Evolutionary conservation across 192 early-diverging fungal species (phyloP), one percentile per base, ranked within the genome.

Genomic region (Mortierella antarctica): DNA sequence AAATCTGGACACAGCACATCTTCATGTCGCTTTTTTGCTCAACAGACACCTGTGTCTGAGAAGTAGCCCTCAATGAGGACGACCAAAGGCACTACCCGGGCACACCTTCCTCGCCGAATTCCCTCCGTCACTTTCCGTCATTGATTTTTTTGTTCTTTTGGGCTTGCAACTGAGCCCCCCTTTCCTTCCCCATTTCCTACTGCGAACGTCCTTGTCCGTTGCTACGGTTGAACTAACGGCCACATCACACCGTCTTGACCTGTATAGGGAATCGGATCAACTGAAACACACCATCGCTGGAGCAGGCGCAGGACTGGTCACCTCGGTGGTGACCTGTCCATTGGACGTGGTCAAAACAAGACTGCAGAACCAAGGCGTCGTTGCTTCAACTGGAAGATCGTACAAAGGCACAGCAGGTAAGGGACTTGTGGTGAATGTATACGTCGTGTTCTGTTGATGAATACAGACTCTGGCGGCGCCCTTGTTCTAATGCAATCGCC

Each of bases 311-410:
- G 95, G 95, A 62, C 85, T 89, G 73, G 93, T 95, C 39, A 90
- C 94, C 14, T 92, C 95, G 7, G 85, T 94, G 18, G 89, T 95
- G 18, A 95, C 93, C 11, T 95, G 95, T 82, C 97, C 97, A 7
- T 82, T 99, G 39, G 97, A 99, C 82, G 95, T 99, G 21, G 93
- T 97, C 54, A 99, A 99, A 70, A 94, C 96, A 23, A 86, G 97
- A 47, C 84, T 97, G 58, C 97, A 99, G 84, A 96, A 99, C 79
- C 95, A 97, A 74, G 86, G 83, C 51, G 65, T 67, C 20, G 46
- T 69, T 15, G 46, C 71, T 45, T 59, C 74, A 17, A 66, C 67
- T 17, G 17, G 83, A 75, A 80, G 61, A 48, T 54, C 70, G 50
- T 94, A 93, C 74, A 80, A 71, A 23, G 91, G 90, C n/a, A 88